phyloP scores from a whole-genome alignment of 2,329 filamentous ascomycete genomes.

The Ophiostoma himal-ulmi region DNA sequence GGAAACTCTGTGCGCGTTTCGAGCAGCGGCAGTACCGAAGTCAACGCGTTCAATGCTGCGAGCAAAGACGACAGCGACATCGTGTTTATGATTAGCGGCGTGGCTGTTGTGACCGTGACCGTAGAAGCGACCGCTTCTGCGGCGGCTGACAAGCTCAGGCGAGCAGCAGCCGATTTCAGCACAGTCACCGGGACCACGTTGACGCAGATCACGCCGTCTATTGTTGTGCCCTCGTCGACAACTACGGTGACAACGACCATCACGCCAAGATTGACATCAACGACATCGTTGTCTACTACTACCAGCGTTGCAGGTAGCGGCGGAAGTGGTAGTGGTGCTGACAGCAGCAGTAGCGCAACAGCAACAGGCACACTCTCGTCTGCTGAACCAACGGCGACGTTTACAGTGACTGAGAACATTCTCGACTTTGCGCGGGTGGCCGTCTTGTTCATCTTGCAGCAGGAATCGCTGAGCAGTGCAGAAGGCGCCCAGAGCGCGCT shows the following conservation, averaged over 20 bases:
- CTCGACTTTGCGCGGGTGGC: conserved; percentile 60
- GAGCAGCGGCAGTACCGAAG: conserved; percentile 29
- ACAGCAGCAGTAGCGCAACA: conserved; percentile 23
- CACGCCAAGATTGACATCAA: conserved; percentile 7
- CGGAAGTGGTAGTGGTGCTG: neutral
- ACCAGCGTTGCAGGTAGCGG: neutral
- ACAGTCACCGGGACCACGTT: conserved; percentile 32
- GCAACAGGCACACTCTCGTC: conserved; percentile 28
- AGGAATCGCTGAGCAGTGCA: conserved; percentile 46
- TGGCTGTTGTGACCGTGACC: conserved; percentile 25
- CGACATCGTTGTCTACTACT: neutral
- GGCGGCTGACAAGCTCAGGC: neutral
- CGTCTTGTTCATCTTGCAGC: conserved; percentile 57
- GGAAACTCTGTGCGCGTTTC: conserved; percentile 43
- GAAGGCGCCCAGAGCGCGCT: conserved; percentile 49
- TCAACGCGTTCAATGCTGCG: conserved; percentile 25
- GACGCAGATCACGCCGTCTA: conserved; percentile 27
- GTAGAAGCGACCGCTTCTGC: conserved; percentile 15
- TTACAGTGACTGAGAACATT: conserved; percentile 49
- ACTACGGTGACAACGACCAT: conserved; percentile 30
- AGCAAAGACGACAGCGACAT: neutral
- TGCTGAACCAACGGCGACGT: conserved; percentile 34
- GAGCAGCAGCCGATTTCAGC: conserved; percentile 20
- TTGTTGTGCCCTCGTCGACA: conserved; percentile 28
- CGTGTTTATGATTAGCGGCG: conserved; percentile 14